Conservation (phyloP, 1,284 basidiomycete species). For the Grifola frondosa region DNA sequence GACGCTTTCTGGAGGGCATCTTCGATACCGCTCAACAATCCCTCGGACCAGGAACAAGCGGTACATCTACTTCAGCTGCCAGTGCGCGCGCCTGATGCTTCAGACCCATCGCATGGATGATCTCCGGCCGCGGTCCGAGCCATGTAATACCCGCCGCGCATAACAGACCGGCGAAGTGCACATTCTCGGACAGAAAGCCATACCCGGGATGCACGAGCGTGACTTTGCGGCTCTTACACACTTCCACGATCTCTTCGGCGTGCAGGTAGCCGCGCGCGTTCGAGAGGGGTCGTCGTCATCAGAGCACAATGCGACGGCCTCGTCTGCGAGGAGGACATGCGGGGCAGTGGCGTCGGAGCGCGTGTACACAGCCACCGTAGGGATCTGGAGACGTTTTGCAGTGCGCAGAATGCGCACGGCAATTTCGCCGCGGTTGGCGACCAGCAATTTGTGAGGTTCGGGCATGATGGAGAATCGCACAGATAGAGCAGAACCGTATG, state of each 20-base stretch:
- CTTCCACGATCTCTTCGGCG: constrained; percentile 40
- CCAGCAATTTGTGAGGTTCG: constrained; percentile 37
- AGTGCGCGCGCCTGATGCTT: constrained; percentile 61
- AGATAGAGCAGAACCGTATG: too few species aligned
- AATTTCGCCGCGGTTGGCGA: constrained; percentile 54
- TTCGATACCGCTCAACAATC: constrained; percentile 41
- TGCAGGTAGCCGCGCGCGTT: constrained; percentile 43
- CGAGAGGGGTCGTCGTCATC: constrained; percentile 15
- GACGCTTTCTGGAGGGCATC: constrained; percentile 44
- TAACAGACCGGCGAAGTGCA: constrained; percentile 52
- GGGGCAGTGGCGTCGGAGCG: constrained; percentile 51
- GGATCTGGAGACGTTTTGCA: constrained; percentile 46
- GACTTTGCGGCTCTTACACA: constrained; percentile 43
- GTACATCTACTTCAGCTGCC: constrained; percentile 49
- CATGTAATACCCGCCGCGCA: constrained; percentile 51
- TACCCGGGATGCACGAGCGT: constrained; percentile 69
- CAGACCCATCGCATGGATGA: constrained; percentile 57
- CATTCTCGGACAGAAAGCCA: constrained; percentile 68
- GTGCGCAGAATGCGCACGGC: constrained; percentile 58
- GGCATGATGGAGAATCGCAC: background rate
- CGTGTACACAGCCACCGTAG: constrained; percentile 55
- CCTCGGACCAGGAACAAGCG: constrained; percentile 57
- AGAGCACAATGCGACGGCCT: constrained; percentile 40
- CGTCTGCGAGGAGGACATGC: constrained; percentile 53
- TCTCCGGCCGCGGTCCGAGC: constrained; percentile 56